A percentile compares a stretch with the other conserved stretches of the same genome.
Evolutionary conservation across 164 flowering plant species (phyloP).

Genomic region (Vitis rupestris): DNA sequence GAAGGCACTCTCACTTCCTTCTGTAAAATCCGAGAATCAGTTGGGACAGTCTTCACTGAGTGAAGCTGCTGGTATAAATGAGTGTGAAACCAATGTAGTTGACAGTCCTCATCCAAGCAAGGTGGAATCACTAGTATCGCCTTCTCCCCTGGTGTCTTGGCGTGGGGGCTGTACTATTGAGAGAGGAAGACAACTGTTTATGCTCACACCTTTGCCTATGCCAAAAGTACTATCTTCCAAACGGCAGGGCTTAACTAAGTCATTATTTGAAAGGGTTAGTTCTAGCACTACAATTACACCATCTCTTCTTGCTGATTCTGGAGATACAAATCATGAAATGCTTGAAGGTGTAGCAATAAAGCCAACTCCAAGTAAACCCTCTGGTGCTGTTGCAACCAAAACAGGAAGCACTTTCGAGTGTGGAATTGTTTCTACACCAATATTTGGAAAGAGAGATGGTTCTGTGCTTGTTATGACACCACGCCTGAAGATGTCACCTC

Average conservation of each 20-base stretch:
- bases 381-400: constrained; percentile 12
- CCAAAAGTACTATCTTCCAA: constrained; percentile 47
- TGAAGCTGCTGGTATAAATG: constrained; percentile 19
- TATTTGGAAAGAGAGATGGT: constrained; percentile 20
- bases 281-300: constrained; percentile 20
- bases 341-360: constrained; percentile 26
- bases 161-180: constrained; percentile 58
- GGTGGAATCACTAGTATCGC: constrained; percentile 55
- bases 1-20: constrained; percentile 35
- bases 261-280: constrained; percentile 26
- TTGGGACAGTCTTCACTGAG: constrained; percentile 15
- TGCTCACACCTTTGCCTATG: constrained; percentile 81
- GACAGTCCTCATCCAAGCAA: constrained; percentile 42
- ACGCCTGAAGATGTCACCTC: constrained; percentile 68
- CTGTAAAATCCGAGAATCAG: constrained; percentile 26
- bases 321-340: constrained; percentile 26
- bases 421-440: constrained; percentile 32
- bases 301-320: constrained; percentile 18
- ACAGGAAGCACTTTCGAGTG: constrained; percentile 3
- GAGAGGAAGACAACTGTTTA: constrained; percentile 70
- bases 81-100: constrained; percentile 20
- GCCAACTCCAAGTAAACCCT: constrained; percentile 22
- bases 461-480: constrained; percentile 66
- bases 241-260: constrained; percentile 26
- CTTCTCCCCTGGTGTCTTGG: constrained; percentile 98